These are phyloP conservation scores for Schizochytrium sp. DNA, from an alignment of 108 stramenopile species.

Conservation along the genomic window DNA sequence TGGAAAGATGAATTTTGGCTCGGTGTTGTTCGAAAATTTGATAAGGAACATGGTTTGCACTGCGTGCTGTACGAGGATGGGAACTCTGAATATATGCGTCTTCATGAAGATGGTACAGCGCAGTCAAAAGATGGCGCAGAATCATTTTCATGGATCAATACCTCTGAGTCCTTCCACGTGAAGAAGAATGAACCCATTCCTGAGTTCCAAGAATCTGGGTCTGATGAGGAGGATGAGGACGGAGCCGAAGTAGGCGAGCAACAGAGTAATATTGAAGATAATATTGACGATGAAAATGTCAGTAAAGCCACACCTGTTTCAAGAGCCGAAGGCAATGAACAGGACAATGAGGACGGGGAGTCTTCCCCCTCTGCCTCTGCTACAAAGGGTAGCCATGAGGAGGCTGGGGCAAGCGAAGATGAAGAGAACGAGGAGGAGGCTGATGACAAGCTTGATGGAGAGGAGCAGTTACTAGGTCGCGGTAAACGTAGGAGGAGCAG, in stretches of 20 bases:
- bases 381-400: not conserved
- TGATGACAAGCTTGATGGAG: not conserved
- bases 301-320: too few relatives aligned
- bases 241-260: constrained; percentile 6
- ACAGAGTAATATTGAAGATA: too few relatives aligned
- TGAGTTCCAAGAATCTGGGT: not conserved
- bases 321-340: too few relatives aligned
- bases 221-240: not conserved
- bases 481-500: too few relatives aligned
- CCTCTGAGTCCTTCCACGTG: not conserved
- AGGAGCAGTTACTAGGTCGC: not conserved
- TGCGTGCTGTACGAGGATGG: constrained; percentile 28
- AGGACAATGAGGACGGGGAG: too few relatives aligned
- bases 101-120: constrained; percentile 14
- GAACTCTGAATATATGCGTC: not conserved
- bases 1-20: constrained; percentile 18
- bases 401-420: not conserved
- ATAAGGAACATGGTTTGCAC: not conserved
- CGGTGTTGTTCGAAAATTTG: constrained; percentile 20
- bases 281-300: too few relatives aligned
- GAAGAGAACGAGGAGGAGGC: constrained; percentile 8
- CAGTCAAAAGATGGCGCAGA: not conserved
- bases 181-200: constrained; percentile 20
- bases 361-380: too few relatives aligned
- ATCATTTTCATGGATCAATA: constrained; percentile 42